Base-by-base conservation (phyloP, 768 basidiomycete species). In the Rhodocollybia butyracea region DNA sequence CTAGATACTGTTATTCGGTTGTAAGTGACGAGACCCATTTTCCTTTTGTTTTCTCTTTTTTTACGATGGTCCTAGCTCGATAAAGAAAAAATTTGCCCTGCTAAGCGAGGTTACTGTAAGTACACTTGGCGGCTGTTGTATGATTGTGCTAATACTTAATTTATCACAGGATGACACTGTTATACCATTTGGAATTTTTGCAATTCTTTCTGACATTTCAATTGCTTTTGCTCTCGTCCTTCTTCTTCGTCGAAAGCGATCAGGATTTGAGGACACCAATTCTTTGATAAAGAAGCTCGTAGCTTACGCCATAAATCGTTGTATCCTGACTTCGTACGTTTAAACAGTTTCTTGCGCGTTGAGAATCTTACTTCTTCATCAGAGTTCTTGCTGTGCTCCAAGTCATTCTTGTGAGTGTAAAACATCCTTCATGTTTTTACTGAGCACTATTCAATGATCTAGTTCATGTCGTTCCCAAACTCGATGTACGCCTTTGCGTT, bases 311-410 rank as follows among this genome's bases (percentile, higher is more conserved):
- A 77, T 80, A 39, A 78, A 81, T 60, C 75, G 79, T 11, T 81
- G 79, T 63, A 60, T 80, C 38, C 63, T 82, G 22, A 82, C 80
- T n/a, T 75, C 75, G 79, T 80, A 57, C 34, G 78, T 70, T 19
- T 13, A n/a, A 46, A 36, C 41, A n/a, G n/a, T n/a, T n/a, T n/a
- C n/a, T n/a, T n/a, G n/a, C n/a, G n/a, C n/a, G n/a, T n/a, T n/a
- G n/a, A n/a, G n/a, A n/a, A n/a, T n/a, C n/a, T n/a, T 24, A 27
- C 2, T 0, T 5, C 19, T 24, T 29, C 22, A 15, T 47, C 45
- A 78, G 77, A 7, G 68, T 69, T 41, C 66, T 75, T 6, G 76
- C 76, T 7, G 60, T 76, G 19, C 54, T 70, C 12, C 73, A 76
- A 64, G 67, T 73, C 13, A 66, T 73, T 27, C 61, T 74, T 2